phyloP scores from a whole-genome alignment of 2,329 filamentous ascomycete species.

The Parascedosporium putredinis region DNA sequence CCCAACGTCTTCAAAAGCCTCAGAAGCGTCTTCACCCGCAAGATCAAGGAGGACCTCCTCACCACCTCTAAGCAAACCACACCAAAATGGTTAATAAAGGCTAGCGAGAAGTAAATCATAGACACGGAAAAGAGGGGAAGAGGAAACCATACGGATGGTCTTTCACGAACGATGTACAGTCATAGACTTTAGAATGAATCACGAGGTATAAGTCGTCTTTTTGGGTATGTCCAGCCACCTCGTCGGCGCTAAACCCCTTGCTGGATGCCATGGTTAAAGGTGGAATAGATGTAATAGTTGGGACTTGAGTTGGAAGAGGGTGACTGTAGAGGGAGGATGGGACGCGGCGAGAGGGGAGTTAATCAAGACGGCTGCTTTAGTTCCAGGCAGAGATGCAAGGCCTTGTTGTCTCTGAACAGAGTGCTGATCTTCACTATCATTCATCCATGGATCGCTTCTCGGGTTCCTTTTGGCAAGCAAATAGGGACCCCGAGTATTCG shows the following conservation, averaged over 20 bases:
- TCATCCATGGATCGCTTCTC: too few relatives aligned
- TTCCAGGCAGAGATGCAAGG: too few relatives aligned
- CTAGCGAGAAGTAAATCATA: slow-evolving; percentile 7
- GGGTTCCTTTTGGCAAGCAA: too few relatives aligned
- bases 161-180: slow-evolving; percentile 78
- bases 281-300: too few relatives aligned
- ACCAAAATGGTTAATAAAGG: slow-evolving; percentile 28
- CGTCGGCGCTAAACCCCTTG: slow-evolving; percentile 24
- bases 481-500: too few relatives aligned
- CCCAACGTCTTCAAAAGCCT: slow-evolving; percentile 98
- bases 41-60: slow-evolving; percentile 97
- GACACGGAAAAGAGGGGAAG: slow-evolving; percentile 39
- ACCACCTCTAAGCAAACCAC: slow-evolving; percentile 69
- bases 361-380: too few relatives aligned
- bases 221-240: slow-evolving; percentile 74
- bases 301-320: too few relatives aligned
- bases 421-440: too few relatives aligned
- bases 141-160: slow-evolving; percentile 70
- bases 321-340: too few relatives aligned
- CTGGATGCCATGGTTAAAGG: not conserved
- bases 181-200: slow-evolving; percentile 95
- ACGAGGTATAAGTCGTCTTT: slow-evolving; percentile 93
- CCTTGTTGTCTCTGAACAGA: too few relatives aligned
- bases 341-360: too few relatives aligned
- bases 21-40: slow-evolving; percentile 88